phyloP scores from a whole-genome alignment of 768 basidiomycete genomes.

The Lactarius akahatsu region DNA sequence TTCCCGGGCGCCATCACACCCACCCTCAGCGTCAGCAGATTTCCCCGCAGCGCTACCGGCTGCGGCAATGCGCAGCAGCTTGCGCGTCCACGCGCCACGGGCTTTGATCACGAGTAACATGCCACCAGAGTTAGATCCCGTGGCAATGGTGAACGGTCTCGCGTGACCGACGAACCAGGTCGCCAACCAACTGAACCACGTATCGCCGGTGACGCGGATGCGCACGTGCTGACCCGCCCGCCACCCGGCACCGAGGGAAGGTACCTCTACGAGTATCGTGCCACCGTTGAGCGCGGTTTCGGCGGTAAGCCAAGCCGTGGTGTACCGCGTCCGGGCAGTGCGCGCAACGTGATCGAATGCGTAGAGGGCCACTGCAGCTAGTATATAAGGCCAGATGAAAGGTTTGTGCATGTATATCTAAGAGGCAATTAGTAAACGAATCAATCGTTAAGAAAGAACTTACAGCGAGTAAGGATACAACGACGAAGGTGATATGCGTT shows the following conservation, averaged over 20 bases:
- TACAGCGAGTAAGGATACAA: conserved; percentile 40
- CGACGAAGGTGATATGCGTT: conserved; percentile 45
- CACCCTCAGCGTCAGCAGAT: conserved; percentile 16
- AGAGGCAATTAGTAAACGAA: neutral
- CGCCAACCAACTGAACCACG: conserved; percentile 37
- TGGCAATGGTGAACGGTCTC: conserved; percentile 47
- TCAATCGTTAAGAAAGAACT: neutral
- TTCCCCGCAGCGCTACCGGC: conserved; percentile 36
- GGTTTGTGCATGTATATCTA: conserved; percentile 28
- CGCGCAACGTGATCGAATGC: conserved; percentile 47
- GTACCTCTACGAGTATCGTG: conserved; percentile 48
- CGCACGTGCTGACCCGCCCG: conserved; percentile 61
- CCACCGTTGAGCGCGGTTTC: conserved; percentile 43
- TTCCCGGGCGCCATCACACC: conserved; percentile 11
- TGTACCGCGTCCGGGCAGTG: conserved; percentile 46
- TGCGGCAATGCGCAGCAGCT: conserved; percentile 40
- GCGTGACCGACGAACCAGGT: conserved; percentile 21
- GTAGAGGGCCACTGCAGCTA: conserved; percentile 43
- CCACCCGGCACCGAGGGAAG: conserved; percentile 51
- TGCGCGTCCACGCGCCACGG: conserved; percentile 50
- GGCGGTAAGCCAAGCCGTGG: conserved; percentile 44
- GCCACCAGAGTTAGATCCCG: conserved; percentile 43
- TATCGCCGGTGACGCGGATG: conserved; percentile 45
- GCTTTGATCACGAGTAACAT: conserved; percentile 52
- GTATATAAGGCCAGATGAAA: conserved; percentile 43